Percentiles rank a stretch among this genome's conserved stretches.
phyloP scores from a whole-genome alignment of 208 protist genomes.

The Herpetomonas samuelpessoai region DNA sequence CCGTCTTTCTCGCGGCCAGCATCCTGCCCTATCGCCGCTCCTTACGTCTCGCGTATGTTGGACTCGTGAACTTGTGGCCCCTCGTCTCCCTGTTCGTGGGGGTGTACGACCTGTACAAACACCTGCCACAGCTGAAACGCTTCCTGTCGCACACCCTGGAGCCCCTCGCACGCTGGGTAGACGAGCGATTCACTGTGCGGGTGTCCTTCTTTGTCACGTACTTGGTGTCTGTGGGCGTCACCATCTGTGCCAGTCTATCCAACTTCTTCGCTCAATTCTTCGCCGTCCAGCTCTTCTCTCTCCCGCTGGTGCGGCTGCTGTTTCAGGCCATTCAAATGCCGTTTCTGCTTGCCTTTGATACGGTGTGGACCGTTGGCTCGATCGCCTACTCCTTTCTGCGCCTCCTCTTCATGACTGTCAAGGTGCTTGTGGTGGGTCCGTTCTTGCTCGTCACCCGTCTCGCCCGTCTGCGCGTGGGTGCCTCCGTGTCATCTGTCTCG shows the following conservation, averaged over 20 bases:
- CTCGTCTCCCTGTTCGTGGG: conserved; percentile 71
- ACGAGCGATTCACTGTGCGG: conserved; percentile 62
- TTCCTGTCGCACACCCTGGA: conserved; percentile 59
- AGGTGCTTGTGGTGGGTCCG: conserved; percentile 47
- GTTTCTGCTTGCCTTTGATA: conserved; percentile 42
- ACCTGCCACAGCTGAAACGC: conserved; percentile 66
- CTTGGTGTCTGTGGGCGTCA: conserved; percentile 59
- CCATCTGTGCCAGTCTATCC: conserved; percentile 46
- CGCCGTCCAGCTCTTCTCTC: conserved; percentile 38
- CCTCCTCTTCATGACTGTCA: conserved; percentile 37
- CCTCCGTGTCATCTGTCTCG: conserved; percentile 16
- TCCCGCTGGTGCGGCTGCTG: conserved; percentile 26
- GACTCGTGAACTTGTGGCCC: conserved; percentile 64
- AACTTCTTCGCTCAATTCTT: conserved; percentile 63
- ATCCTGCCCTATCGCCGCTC: conserved; percentile 62
- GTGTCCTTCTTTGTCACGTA: conserved; percentile 78
- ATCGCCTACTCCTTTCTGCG: conserved; percentile 31
- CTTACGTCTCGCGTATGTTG: conserved; percentile 56
- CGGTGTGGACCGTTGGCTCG: conserved; percentile 28
- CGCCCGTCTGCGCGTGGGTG: conserved; percentile 9
- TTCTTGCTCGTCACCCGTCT: conserved; percentile 48
- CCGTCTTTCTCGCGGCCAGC: conserved; percentile 54
- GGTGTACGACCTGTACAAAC: conserved; percentile 82
- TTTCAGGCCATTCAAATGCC: conserved; percentile 40
- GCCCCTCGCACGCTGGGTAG: conserved; percentile 57